Evolutionary conservation across 345 rosid species (phyloP).

Genomic region (Murraya paniculata): DNA sequence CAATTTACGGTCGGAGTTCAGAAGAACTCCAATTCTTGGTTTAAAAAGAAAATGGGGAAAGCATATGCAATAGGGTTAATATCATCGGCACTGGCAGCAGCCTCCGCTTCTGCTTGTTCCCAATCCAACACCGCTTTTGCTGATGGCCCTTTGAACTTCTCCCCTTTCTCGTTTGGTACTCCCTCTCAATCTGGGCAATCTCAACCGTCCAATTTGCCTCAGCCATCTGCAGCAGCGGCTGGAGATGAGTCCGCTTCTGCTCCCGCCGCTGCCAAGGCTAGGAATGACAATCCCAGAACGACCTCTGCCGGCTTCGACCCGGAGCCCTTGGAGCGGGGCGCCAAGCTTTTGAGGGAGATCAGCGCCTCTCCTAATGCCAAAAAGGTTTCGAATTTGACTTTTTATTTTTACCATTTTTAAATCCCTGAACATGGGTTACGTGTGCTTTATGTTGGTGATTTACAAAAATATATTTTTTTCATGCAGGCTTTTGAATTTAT

Average conservation of each 20-base stretch:
- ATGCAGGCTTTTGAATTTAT: slow-evolving; percentile 70
- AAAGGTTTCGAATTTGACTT: slow-evolving; percentile 42
- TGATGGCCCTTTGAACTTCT: slow-evolving; percentile 64
- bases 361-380: slow-evolving; percentile 63
- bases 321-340: slow-evolving; percentile 88
- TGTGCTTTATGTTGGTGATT: background rate
- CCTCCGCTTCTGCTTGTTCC: slow-evolving; percentile 47
- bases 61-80: slow-evolving; percentile 51
- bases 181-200: slow-evolving; percentile 30
- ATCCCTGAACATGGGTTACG: too few species aligned
- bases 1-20: too few species aligned
- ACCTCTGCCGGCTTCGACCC: slow-evolving; percentile 89
- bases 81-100: slow-evolving; percentile 72
- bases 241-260: slow-evolving; percentile 29
- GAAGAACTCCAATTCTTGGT: background rate
- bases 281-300: slow-evolving; percentile 80
- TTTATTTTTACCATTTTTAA: too few species aligned
- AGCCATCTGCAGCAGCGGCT: slow-evolving; percentile 12
- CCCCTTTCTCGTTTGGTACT: slow-evolving; percentile 31
- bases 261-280: slow-evolving; percentile 34
- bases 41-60: slow-evolving; percentile 49
- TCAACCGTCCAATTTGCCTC: slow-evolving; percentile 34
- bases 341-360: slow-evolving; percentile 65
- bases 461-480: background rate
- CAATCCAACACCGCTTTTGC: slow-evolving; percentile 42